Percentiles rank a stretch among this genome's conserved stretches.
phyloP scores from a whole-genome alignment of 2,329 filamentous ascomycete species.

The Hymenoscyphus fructigenus region DNA sequence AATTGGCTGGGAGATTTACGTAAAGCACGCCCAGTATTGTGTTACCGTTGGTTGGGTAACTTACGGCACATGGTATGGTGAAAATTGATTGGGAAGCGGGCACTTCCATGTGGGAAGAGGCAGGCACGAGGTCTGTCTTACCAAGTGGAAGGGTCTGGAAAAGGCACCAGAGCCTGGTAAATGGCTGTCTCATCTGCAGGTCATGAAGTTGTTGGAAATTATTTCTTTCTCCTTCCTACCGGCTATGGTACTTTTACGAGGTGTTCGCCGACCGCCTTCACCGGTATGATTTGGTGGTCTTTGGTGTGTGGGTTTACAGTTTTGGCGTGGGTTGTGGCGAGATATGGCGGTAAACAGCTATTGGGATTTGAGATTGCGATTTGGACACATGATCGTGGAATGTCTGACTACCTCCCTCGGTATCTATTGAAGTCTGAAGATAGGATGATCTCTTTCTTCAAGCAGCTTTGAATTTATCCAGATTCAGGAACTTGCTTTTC shows the following conservation, averaged over 20 bases:
- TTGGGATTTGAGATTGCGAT: neutral
- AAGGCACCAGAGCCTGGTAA: neutral
- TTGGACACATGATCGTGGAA: neutral
- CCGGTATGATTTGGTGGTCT: neutral
- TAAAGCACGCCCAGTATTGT: neutral
- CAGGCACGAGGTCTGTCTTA: constrained; percentile 9
- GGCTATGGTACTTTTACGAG: neutral
- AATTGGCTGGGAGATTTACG: neutral
- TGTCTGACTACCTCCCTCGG: neutral
- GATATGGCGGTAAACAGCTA: neutral
- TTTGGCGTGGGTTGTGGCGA: neutral
- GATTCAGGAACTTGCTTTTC: neutral
- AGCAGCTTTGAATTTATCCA: neutral
- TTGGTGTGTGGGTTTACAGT: neutral
- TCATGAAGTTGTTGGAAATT: neutral
- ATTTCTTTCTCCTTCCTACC: neutral
- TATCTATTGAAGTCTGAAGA: neutral
- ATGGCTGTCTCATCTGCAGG: neutral
- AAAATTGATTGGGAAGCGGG: neutral
- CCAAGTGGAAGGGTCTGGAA: constrained; percentile 3
- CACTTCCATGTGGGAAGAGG: constrained; percentile 1
- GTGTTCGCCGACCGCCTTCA: neutral
- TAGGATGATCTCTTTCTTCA: neutral
- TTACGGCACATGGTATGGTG: neutral
- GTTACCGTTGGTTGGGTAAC: neutral